These are phyloP conservation scores for Thielaviopsis punctulata DNA, from an alignment of 2,329 filamentous ascomycete genomes.

Conservation along the genomic window DNA sequence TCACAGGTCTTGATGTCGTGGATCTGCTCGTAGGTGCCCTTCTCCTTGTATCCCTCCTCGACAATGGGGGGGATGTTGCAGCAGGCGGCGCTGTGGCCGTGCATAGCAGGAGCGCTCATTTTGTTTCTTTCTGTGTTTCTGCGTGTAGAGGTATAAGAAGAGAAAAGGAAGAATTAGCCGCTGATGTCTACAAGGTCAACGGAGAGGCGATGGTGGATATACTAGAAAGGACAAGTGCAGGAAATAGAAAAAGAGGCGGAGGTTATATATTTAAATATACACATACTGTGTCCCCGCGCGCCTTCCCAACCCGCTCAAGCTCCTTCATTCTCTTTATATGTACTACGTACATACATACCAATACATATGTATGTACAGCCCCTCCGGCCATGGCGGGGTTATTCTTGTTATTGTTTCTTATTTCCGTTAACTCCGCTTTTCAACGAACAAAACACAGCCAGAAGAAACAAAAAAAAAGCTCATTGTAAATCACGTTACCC, in stretches of 20 bases:
- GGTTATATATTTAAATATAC: neutral
- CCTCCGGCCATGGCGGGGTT: too few relatives aligned
- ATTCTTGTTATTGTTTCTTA: too few relatives aligned
- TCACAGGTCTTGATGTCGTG: slow-evolving; percentile 36
- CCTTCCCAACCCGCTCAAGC: neutral
- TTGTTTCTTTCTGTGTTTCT: neutral
- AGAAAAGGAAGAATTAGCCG: neutral
- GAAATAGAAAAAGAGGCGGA: neutral
- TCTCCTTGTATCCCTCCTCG: slow-evolving; percentile 36
- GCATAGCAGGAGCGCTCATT: slow-evolving; percentile 34
- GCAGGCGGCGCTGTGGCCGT: slow-evolving; percentile 38
- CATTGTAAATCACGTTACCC: too few relatives aligned
- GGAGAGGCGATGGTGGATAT: neutral
- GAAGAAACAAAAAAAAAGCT: too few relatives aligned
- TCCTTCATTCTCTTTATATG: too few relatives aligned
- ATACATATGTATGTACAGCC: too few relatives aligned
- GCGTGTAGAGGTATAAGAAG: neutral
- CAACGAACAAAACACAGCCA: too few relatives aligned
- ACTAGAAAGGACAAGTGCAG: neutral
- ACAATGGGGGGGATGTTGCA: slow-evolving; percentile 32
- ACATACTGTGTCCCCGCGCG: too few relatives aligned
- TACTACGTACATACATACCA: too few relatives aligned
- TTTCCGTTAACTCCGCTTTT: too few relatives aligned
- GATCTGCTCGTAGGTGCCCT: slow-evolving; percentile 39
- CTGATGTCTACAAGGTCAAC: too few relatives aligned